A percentile compares a stretch with the other conserved stretches of the same genome.
Conservation (phyloP, 768 basidiomycete species). For the Suillus americanus region DNA sequence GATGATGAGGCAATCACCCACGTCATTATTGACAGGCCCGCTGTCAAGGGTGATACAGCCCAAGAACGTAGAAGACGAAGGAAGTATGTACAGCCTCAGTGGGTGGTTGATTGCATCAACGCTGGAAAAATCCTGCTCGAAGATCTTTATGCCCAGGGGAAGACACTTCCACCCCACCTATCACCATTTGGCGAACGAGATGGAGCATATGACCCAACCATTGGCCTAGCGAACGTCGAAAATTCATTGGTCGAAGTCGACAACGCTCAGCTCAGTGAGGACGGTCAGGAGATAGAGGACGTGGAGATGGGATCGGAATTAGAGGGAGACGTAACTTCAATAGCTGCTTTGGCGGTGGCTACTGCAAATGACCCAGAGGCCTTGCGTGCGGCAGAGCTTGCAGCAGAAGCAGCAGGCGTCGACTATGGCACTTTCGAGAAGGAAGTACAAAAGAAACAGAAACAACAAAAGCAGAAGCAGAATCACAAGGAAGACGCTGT, state of each 20-base stretch:
- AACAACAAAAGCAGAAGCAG: slow-evolving; percentile 33
- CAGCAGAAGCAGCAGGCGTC: slow-evolving; percentile 85
- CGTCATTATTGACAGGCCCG: slow-evolving; percentile 90
- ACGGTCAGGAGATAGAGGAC: slow-evolving; percentile 25
- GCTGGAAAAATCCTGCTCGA: slow-evolving; percentile 80
- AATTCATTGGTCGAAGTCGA: slow-evolving; percentile 30
- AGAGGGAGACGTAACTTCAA: slow-evolving; percentile 28
- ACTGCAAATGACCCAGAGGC: slow-evolving; percentile 59
- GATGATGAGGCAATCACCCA: slow-evolving; percentile 87
- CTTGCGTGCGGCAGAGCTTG: slow-evolving; percentile 84
- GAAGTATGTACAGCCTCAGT: slow-evolving; percentile 95
- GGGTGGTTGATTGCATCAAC: slow-evolving; percentile 97
- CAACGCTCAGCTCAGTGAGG: slow-evolving; percentile 32
- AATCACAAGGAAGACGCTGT: slow-evolving; percentile 30
- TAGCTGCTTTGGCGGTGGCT: slow-evolving; percentile 31
- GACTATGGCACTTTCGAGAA: slow-evolving; percentile 80
- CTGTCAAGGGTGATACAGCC: slow-evolving; percentile 49
- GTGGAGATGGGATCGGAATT: slow-evolving; percentile 21
- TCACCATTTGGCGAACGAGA: slow-evolving; percentile 89
- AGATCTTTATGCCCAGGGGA: slow-evolving; percentile 83
- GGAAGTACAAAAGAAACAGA: slow-evolving; percentile 58
- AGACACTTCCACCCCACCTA: slow-evolving; percentile 87
- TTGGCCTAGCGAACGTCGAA: slow-evolving; percentile 25
- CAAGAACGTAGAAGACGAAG: slow-evolving; percentile 64
- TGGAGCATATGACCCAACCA: slow-evolving; percentile 72